Base-by-base conservation (phyloP, 129 eudicot genomes). In the Arctium lappa region DNA sequence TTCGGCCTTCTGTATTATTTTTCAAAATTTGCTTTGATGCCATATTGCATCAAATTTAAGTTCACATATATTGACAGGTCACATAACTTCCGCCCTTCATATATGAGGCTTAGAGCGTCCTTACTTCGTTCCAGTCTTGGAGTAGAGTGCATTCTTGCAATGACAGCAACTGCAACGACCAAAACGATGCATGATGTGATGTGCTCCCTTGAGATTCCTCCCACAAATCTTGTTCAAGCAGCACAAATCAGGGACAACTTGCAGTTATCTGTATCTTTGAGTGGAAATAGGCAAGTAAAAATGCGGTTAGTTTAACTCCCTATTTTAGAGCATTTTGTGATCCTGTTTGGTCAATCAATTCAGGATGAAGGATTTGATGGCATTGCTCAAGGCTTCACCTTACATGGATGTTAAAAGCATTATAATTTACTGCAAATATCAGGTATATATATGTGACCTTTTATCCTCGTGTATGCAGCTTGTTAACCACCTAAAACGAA, bases 71-170 rank as follows among this genome's bases (percentile, higher is more conserved):
- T 78, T 86, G 75, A 39, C 89, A 96, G 99, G 99, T 96, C 98
- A 81, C 99, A 96, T 82, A 96, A 93, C 82, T 96, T 96, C 38
- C 95, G 99, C 7, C 99, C 99, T 85, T 96, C 99, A n/a, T 96
- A 91, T 91, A 96, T 96, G 99, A 91, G 99, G 86, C 91, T 96
- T 56, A 93, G 98, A 88, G 98, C 98, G 79, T 89, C 99, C 30
- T 70, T 96, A 77, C 94, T 96, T 42, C 86, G 87, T 82, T 86
- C 85, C 79, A 85, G 79, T 76, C 97, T 96, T 7, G 87, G 89
- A 81, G 97, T 85, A 16, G 79, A 85, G 48, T 89, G 98, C 85
- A 79, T 91, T 87, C 94, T 96, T 85, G 99, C 99, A 75, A 96
- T 96, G 99, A 96, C 98, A 77, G 99, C 99, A 87, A 96, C 99